Conservation (phyloP, 805 yeast genomes). For the Candida cerambycidarum region DNA sequence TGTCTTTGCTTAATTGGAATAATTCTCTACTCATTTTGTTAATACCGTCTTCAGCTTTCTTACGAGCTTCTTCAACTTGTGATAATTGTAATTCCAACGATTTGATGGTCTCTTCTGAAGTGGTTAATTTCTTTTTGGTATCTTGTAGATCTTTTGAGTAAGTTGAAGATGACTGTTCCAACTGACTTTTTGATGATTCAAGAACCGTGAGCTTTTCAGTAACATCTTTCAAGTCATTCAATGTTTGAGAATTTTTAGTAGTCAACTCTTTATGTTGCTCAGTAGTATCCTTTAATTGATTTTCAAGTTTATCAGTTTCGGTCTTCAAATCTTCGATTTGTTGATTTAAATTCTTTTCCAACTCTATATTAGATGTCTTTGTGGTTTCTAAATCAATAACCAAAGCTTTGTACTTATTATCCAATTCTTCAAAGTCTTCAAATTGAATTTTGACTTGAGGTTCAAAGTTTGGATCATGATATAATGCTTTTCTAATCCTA, state of each 20-base stretch:
- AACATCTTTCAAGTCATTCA: conserved; percentile 10
- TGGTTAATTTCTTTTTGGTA: conserved; percentile 24
- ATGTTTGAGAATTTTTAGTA: conserved; percentile 20
- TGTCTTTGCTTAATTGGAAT: conserved; percentile 60
- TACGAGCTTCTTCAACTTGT: conserved; percentile 43
- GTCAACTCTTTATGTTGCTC: conserved; percentile 21
- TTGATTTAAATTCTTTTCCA: conserved; percentile 19
- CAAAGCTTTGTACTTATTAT: conserved; percentile 32
- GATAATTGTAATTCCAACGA: conserved; percentile 32
- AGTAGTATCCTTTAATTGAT: conserved; percentile 21
- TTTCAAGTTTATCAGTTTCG: conserved; percentile 14
- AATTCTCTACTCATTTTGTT: conserved; percentile 88
- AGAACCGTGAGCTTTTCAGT: conserved; percentile 21
- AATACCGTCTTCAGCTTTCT: conserved; percentile 79
- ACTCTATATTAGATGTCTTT: conserved; percentile 17
- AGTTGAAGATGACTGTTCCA: conserved; percentile 28
- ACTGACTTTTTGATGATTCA: conserved; percentile 30
- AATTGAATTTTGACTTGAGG: conserved; percentile 67
- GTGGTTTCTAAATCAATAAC: conserved; percentile 23
- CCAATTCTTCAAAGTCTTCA: conserved; percentile 53
- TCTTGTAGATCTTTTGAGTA: conserved; percentile 33
- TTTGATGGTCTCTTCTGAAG: conserved; percentile 25
- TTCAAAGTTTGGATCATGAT: conserved; percentile 70
- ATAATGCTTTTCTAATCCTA: conserved; percentile 68
- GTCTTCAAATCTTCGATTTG: conserved; percentile 19